Evolutionary conservation across 495 filamentous ascomycete genomes (phyloP).

Genomic region (Talaromyces ruber): DNA sequence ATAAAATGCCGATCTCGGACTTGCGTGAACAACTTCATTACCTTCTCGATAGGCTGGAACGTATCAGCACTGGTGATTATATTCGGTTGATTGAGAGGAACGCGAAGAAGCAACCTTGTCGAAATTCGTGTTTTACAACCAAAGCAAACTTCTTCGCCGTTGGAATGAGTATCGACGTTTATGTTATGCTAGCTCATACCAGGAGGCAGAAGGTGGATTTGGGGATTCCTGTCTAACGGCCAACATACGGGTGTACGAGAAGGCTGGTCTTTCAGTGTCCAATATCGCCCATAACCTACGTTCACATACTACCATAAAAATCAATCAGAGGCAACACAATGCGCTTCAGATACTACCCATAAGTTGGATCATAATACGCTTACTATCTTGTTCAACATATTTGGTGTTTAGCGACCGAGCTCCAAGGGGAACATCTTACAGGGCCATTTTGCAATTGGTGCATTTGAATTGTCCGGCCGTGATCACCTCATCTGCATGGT

Average conservation of each 20-base stretch:
- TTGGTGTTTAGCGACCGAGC: not conserved
- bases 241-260: not conserved
- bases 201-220: not conserved
- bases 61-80: not conserved
- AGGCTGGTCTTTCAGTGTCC: not conserved
- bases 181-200: not conserved
- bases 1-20: not conserved
- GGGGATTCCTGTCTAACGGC: too few species aligned
- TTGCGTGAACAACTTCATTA: not conserved
- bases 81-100: not conserved
- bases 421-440: not conserved
- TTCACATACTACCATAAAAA: not conserved
- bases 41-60: not conserved
- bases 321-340: not conserved
- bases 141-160: not conserved
- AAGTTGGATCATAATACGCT: not conserved
- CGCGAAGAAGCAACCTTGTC: not conserved
- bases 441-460: not conserved
- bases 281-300: not conserved
- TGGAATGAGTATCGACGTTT: not conserved
- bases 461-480: not conserved
- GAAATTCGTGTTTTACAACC: not conserved
- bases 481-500: not conserved
- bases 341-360: not conserved
- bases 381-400: not conserved